These are phyloP conservation scores for Salix brachista DNA, from an alignment of 345 rosid species.

Conservation along the genomic window DNA sequence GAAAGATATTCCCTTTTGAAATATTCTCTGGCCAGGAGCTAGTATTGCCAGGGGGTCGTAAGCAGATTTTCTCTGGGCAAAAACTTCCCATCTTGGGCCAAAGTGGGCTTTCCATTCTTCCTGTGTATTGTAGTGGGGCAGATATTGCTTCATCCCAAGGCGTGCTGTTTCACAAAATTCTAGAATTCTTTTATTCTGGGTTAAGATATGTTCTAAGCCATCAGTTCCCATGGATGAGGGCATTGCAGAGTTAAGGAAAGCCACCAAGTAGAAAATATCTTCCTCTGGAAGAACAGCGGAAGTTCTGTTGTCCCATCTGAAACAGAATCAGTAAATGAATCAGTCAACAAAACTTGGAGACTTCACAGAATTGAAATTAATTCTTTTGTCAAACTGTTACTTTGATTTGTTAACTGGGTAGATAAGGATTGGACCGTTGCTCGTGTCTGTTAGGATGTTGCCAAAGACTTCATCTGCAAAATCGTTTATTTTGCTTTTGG, in stretches of 20 bases:
- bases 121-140: constrained; percentile 74
- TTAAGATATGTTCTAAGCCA: constrained; percentile 61
- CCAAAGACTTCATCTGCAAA: constrained; percentile 80
- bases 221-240: constrained; percentile 70
- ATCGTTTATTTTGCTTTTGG: constrained; percentile 55
- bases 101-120: constrained; percentile 82
- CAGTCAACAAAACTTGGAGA: constrained; percentile 11
- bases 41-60: constrained; percentile 86
- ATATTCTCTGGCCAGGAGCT: constrained; percentile 89
- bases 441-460: constrained; percentile 65
- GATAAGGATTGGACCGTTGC: constrained; percentile 91
- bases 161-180: constrained; percentile 54
- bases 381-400: constrained; percentile 37
- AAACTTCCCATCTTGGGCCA: constrained; percentile 67
- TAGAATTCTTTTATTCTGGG: constrained; percentile 60
- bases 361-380: background rate
- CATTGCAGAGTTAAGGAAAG: constrained; percentile 79
- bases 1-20: constrained; percentile 52
- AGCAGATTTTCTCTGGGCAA: constrained; percentile 61
- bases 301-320: constrained; percentile 97
- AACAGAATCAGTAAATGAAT: constrained; percentile 18
- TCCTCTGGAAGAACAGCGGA: constrained; percentile 81
- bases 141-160: constrained; percentile 79
- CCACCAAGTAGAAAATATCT: constrained; percentile 87
- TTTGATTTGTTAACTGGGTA: constrained; percentile 90